Evolutionary conservation across 768 basidiomycete species (phyloP), one percentile per base, ranked within the genome.

Genomic region (Calvatia gigantea): DNA sequence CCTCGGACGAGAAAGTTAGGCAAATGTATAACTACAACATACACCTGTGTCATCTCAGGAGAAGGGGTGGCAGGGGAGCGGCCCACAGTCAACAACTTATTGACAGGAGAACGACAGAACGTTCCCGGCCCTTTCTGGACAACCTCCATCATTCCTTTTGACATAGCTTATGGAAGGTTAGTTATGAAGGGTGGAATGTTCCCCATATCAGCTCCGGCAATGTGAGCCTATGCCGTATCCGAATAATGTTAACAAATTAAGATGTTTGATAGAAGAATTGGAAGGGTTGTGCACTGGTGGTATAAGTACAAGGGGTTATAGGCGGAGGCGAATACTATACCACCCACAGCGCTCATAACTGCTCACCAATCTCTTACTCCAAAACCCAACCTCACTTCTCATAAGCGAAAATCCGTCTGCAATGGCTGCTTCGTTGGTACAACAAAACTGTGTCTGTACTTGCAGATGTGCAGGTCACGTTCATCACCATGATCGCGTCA

Each of bases 361-460:
- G 35, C 35, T 37, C n/a, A 37, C n/a, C n/a, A 45, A 15, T 28
- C 28, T 21, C 19, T 7, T 17, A 44, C 15, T 25, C 38, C 35
- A 39, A 15, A 37, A 11, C 41, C 23, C 19, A 11, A 21, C 25
- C 41, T 23, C 35, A 37, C 35, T n/a, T 9, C 8, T 33, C 33
- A 15, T 6, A 23, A 11, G 28, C 7, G n/a, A 17, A 0, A 25
- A 17, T 38, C 6, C 33, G 17, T 5, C 50, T 28, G 19, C 25
- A 29, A 51, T 51, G 50, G 37, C 50, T 23, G 50, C 50, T 9
- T 39, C 50, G 8, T 41, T 51, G 37, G 50, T 51, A n/a, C 50
- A 51, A 29, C 37, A 33, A 25, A 14, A 51, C 2, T 39, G 27
- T 12, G n/a, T 41, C n/a, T 51, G 50, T 38, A 42, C 50, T 23